Evolutionary conservation across 176 grass and related monocot species (phyloP).

Genomic region (Oropetium thomaeum): DNA sequence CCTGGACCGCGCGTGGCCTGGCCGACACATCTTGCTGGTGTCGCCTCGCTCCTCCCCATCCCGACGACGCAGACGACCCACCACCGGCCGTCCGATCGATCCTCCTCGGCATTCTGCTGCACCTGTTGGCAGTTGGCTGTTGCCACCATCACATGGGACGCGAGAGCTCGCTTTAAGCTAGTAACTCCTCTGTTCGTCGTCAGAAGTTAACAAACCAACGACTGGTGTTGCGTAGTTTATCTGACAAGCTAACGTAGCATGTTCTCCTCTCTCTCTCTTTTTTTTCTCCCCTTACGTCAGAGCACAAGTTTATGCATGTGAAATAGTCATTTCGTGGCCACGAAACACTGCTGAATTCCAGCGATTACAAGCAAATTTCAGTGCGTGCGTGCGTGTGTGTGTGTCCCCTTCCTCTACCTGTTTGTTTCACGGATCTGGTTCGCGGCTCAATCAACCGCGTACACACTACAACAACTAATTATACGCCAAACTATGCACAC

Average conservation of each 20-base stretch:
- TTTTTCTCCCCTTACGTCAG: neutral
- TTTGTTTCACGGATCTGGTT: neutral
- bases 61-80: neutral
- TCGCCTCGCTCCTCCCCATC: neutral
- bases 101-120: slow-evolving; percentile 6
- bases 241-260: neutral
- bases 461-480: neutral
- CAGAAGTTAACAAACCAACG: neutral
- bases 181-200: neutral
- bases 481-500: neutral
- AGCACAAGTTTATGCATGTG: neutral
- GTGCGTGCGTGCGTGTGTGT: neutral
- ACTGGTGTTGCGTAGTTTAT: neutral
- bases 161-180: neutral
- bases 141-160: neutral
- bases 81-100: neutral
- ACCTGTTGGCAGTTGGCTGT: too few species aligned
- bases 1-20: neutral
- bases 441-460: neutral
- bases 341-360: neutral
- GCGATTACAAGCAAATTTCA: neutral
- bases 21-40: neutral
- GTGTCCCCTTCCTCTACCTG: neutral
- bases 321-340: neutral
- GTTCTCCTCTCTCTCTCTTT: neutral